These are phyloP conservation scores for Geotrichum aggregatum DNA, from an alignment of 1,139 yeast species.

Conservation along the genomic window DNA sequence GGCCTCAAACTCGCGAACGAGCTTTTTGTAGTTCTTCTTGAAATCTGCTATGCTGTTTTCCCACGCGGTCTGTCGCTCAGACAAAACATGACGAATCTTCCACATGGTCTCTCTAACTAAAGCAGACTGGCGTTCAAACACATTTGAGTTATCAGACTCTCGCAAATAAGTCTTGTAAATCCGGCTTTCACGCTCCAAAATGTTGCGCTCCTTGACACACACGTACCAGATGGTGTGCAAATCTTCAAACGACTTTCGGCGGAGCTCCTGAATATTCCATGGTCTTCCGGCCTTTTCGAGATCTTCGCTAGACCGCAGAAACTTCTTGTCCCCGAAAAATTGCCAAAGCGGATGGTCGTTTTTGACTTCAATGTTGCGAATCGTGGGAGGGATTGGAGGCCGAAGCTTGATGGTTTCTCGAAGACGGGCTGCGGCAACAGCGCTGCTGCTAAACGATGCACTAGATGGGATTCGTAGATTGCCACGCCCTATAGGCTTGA, in stretches of 20 bases:
- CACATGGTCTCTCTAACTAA: conserved; percentile 57
- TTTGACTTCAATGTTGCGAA: conserved; percentile 62
- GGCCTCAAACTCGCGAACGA: conserved; percentile 54
- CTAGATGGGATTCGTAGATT: background rate
- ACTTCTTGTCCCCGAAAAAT: conserved; percentile 62
- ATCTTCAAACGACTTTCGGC: conserved; percentile 89
- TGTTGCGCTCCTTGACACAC: conserved; percentile 76
- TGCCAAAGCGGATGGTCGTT: conserved; percentile 96
- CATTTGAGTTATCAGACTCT: conserved; percentile 42
- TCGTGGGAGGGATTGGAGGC: conserved; percentile 84
- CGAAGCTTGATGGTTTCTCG: conserved; percentile 45
- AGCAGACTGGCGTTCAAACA: conserved; percentile 43
- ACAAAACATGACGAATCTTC: conserved; percentile 78
- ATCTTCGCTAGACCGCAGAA: conserved; percentile 57
- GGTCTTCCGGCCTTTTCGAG: conserved; percentile 54
- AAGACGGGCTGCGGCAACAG: conserved; percentile 54
- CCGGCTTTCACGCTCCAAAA: conserved; percentile 69
- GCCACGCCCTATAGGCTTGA: background rate
- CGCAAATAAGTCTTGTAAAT: conserved; percentile 40
- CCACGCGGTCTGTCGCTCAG: conserved; percentile 77
- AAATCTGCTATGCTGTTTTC: conserved; percentile 55
- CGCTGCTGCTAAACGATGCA: conserved; percentile 33
- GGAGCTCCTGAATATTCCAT: conserved; percentile 84
- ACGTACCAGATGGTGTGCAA: conserved; percentile 88
- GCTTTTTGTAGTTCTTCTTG: conserved; percentile 43